Evolutionary conservation across 768 basidiomycete genomes (phyloP).

Genomic region (Boletus rubroflammeus): DNA sequence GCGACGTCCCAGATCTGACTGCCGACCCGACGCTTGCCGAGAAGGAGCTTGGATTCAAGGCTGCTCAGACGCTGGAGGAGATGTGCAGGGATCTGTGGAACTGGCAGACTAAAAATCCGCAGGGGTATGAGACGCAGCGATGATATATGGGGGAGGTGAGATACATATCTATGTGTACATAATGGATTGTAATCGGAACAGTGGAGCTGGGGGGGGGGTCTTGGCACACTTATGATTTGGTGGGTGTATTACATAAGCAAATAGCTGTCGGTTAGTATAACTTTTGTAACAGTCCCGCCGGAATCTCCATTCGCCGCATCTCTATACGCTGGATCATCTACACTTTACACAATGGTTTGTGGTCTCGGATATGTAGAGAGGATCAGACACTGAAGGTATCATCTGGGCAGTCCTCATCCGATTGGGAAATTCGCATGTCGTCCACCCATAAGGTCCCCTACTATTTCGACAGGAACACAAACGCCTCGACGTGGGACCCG

Average conservation of each 20-base stretch:
- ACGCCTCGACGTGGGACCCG: conserved; percentile 75
- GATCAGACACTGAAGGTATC: conserved; percentile 6
- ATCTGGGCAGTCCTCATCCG: conserved; percentile 18
- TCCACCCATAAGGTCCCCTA: conserved; percentile 75
- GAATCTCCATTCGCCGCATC: not conserved
- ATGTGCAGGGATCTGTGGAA: conserved; percentile 99
- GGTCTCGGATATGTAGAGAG: not conserved
- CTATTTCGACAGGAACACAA: conserved; percentile 76
- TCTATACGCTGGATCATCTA: conserved; percentile 11
- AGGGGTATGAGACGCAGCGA: conserved; percentile 53
- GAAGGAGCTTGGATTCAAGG: conserved; percentile 90
- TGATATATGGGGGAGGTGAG: conserved; percentile 9
- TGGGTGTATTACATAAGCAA: conserved; percentile 17
- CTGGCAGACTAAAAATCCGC: conserved; percentile 93
- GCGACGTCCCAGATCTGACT: conserved; percentile 95
- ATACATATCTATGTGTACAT: conserved; percentile 15
- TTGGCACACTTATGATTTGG: not conserved
- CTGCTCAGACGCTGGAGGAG: conserved; percentile 72
- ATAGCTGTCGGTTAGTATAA: too few species aligned
- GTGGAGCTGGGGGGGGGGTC: not conserved
- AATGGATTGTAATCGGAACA: conserved; percentile 15
- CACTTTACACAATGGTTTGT: conserved; percentile 23
- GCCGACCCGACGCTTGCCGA: conserved; percentile 90
- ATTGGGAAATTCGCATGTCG: conserved; percentile 89
- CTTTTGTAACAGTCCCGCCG: not conserved